These are phyloP conservation scores for Botrytis byssoidea DNA, from an alignment of 2,329 filamentous ascomycete genomes.

Conservation along the genomic window DNA sequence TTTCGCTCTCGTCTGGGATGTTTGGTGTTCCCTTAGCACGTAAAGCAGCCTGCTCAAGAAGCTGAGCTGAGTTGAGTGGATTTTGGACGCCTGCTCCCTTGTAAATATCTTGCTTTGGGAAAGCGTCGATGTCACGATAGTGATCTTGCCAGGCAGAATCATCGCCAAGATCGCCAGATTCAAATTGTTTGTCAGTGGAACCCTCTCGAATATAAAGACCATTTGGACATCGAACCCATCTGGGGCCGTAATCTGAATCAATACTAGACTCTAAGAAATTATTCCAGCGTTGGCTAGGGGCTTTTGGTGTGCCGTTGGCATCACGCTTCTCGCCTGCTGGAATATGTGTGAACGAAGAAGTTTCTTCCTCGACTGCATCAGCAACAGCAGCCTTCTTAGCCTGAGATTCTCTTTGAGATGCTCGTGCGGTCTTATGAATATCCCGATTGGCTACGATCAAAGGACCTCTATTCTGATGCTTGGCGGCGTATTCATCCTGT, in stretches of 20 bases:
- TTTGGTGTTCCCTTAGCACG: neutral
- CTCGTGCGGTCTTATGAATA: constrained; percentile 6
- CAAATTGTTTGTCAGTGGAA: neutral
- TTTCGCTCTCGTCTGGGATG: constrained; percentile 1
- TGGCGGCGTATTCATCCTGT: constrained; percentile 18
- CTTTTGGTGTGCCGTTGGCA: neutral
- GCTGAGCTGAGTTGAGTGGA: constrained; percentile 10
- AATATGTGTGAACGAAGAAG: neutral
- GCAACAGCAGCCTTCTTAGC: neutral
- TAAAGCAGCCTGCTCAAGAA: neutral
- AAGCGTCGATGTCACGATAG: constrained; percentile 1
- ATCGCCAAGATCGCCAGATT: neutral
- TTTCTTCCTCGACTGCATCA: neutral
- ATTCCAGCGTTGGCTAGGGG: neutral
- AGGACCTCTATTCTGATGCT: neutral
- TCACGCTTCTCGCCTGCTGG: constrained; percentile 12
- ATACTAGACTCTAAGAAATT: neutral
- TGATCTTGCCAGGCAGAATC: neutral
- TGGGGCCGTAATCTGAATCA: neutral
- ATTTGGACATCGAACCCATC: neutral
- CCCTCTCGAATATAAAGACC: neutral
- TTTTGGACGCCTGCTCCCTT: constrained; percentile 13
- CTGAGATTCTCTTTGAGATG: neutral
- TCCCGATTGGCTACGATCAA: neutral
- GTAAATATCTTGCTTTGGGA: constrained; percentile 4